These are phyloP conservation scores for Aciculosporium take DNA, from an alignment of 2,329 filamentous ascomycete species.

Conservation along the genomic window DNA sequence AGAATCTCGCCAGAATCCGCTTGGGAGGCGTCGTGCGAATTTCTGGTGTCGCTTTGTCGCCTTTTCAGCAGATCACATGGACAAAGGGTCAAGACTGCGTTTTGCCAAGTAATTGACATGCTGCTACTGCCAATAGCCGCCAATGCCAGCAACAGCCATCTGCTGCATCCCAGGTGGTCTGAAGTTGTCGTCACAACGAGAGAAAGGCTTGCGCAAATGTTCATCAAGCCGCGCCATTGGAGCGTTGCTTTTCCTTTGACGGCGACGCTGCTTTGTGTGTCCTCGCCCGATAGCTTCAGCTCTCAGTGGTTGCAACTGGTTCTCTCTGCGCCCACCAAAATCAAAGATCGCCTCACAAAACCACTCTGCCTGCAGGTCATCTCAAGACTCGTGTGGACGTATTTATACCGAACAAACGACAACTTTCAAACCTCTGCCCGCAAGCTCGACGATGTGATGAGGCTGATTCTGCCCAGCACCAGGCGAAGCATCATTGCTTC, in stretches of 20 bases:
- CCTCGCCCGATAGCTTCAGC: constrained; percentile 68
- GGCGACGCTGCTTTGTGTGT: constrained; percentile 75
- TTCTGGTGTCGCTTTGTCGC: constrained; percentile 66
- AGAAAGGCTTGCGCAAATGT: constrained; percentile 67
- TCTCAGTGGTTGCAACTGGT: constrained; percentile 78
- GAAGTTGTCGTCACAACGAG: constrained; percentile 70
- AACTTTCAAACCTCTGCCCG: constrained; percentile 50
- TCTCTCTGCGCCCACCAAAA: constrained; percentile 59
- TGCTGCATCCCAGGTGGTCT: constrained; percentile 72
- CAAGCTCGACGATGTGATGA: constrained; percentile 82
- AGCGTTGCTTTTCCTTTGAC: constrained; percentile 75
- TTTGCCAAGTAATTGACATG: constrained; percentile 81
- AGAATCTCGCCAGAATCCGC: constrained; percentile 56
- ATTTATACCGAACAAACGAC: constrained; percentile 74
- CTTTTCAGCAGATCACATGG: constrained; percentile 79
- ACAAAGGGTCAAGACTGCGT: constrained; percentile 80
- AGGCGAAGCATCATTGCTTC: constrained; percentile 71
- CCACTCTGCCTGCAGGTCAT: constrained; percentile 77
- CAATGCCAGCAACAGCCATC: constrained; percentile 58
- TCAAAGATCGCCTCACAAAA: constrained; percentile 71
- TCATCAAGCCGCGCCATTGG: constrained; percentile 90
- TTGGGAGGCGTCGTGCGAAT: constrained; percentile 82
- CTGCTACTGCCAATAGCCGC: constrained; percentile 78
- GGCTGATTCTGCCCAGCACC: constrained; percentile 65
- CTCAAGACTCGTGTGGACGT: constrained; percentile 85